A percentile compares a stretch with the other conserved stretches of the same genome.
Conservation (phyloP, 495 filamentous ascomycete genomes). For the Patellaria atrata region DNA sequence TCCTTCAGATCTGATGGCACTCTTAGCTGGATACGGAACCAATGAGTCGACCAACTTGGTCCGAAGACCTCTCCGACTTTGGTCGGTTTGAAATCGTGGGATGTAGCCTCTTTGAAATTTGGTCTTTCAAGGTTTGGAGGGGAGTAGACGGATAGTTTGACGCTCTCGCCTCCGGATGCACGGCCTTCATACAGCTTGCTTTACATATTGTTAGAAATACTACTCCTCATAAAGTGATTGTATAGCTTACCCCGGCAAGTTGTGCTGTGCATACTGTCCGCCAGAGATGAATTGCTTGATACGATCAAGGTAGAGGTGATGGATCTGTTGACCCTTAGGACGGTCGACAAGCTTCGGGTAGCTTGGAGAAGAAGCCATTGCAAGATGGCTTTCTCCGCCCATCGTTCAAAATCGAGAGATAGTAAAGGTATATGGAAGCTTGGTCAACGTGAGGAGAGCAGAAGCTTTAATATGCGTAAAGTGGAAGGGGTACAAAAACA, state of each 20-base stretch:
- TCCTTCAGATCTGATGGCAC: constrained; percentile 57
- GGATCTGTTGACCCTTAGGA: constrained; percentile 73
- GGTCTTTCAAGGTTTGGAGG: constrained; percentile 67
- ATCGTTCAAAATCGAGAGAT: constrained; percentile 18
- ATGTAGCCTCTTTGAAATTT: constrained; percentile 78
- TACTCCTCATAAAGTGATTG: background rate
- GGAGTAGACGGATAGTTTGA: constrained; percentile 79
- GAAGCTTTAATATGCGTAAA: too few relatives aligned
- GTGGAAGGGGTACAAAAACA: too few relatives aligned
- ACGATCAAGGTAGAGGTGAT: constrained; percentile 73
- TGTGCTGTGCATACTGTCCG: constrained; percentile 70
- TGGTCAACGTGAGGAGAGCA: too few relatives aligned
- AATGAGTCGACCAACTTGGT: constrained; percentile 97
- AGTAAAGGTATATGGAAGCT: too few relatives aligned
- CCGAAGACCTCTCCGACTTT: constrained; percentile 68
- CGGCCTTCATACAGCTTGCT: constrained; percentile 66
- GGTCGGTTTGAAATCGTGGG: constrained; percentile 62
- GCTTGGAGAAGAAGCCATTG: constrained; percentile 17
- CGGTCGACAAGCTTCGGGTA: constrained; percentile 44
- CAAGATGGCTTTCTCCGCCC: constrained; percentile 29
- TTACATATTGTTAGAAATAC: too few relatives aligned
- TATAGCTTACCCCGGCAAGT: constrained; percentile 46
- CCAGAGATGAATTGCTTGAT: constrained; percentile 61
- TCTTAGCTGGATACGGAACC: constrained; percentile 72
- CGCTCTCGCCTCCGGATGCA: constrained; percentile 53